phyloP scores from a whole-genome alignment of 257 asterid species.

The Solanum habrochaites region DNA sequence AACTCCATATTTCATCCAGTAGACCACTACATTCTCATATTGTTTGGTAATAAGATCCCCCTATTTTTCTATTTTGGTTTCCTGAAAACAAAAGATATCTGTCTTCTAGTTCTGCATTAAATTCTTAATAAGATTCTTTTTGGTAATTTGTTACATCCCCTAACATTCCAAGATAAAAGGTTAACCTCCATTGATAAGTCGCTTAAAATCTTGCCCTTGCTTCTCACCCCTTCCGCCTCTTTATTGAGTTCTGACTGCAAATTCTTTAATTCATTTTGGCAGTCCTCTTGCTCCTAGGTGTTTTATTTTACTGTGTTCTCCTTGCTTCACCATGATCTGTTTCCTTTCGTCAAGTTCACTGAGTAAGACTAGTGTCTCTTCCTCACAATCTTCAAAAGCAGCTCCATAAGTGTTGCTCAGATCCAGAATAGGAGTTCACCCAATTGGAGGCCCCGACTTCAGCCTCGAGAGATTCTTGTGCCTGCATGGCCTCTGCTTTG shows the following conservation, averaged over 20 bases:
- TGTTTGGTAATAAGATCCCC: neutral
- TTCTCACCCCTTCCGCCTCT: neutral
- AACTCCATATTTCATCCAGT: neutral
- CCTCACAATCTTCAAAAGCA: neutral
- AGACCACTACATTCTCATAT: neutral
- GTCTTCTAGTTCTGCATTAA: neutral
- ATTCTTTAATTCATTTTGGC: neutral
- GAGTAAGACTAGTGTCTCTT: neutral
- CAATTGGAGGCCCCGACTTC: neutral
- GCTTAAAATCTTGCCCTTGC: neutral
- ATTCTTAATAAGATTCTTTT: neutral
- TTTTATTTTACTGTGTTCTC: neutral
- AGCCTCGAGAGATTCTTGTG: neutral
- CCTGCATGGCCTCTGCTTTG: neutral
- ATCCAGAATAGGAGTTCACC: neutral
- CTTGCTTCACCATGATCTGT: neutral
- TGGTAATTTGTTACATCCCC: neutral
- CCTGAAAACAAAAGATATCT: neutral
- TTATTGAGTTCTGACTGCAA: neutral
- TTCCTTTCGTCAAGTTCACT: neutral
- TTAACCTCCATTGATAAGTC: neutral
- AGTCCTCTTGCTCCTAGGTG: neutral
- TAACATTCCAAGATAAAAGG: neutral
- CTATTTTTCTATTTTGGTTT: neutral
- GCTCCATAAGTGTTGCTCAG: neutral